Evolutionary conservation across 495 filamentous ascomycete genomes (phyloP).

Genomic region (Haplographium delicatum): DNA sequence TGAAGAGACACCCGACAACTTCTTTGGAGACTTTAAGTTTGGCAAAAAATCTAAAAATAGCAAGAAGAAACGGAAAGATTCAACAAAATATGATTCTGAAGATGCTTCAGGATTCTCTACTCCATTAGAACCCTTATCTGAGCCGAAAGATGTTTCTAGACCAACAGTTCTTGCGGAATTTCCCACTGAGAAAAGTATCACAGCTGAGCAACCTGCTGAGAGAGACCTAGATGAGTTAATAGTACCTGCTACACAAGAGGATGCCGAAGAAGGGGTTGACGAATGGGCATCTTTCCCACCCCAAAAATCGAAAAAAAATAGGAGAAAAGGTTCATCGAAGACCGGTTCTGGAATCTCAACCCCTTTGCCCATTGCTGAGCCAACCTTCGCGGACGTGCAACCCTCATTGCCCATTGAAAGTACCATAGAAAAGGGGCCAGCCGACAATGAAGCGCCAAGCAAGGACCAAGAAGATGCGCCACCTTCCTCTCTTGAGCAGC

Average conservation of each 20-base stretch:
- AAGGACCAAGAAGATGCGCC: too few relatives aligned
- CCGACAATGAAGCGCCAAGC: too few relatives aligned
- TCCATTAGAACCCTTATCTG: neutral
- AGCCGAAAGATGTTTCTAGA: neutral
- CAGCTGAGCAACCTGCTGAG: neutral
- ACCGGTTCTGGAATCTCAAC: constrained; percentile 6
- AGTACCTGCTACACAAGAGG: neutral
- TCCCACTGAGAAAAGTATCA: neutral
- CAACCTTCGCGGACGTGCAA: neutral
- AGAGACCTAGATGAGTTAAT: neutral
- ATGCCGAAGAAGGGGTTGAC: constrained; percentile 5
- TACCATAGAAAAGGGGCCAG: too few relatives aligned
- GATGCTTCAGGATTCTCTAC: constrained; percentile 1
- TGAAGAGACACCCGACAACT: too few relatives aligned
- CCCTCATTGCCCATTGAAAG: neutral
- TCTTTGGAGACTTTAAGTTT: too few relatives aligned
- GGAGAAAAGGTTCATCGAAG: constrained; percentile 6
- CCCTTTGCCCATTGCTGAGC: constrained; percentile 1
- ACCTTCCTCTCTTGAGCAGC: too few relatives aligned
- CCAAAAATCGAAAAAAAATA: constrained; percentile 24
- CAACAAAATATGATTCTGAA: constrained; percentile 1
- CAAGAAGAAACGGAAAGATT: constrained; percentile 19
- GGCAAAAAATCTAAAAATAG: constrained; percentile 28
- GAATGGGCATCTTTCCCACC: constrained; percentile 8
- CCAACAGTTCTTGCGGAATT: neutral